Percentiles rank a stretch among this genome's conserved stretches.
Evolutionary conservation across 352 stramenopile species (phyloP).

Genomic region (Globisporangium spinosum): DNA sequence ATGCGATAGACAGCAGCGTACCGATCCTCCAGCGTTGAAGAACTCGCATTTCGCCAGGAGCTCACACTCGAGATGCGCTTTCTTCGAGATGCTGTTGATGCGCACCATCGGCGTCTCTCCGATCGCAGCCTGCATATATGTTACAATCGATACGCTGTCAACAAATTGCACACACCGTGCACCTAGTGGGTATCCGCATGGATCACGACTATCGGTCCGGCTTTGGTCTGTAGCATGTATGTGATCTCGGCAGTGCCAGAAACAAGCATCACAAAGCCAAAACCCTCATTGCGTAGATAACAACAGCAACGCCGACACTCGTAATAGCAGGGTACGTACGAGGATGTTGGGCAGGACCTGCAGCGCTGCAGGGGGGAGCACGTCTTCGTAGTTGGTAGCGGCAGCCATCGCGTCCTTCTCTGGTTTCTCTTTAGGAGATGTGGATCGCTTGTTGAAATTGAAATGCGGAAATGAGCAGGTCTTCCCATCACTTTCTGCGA

Average conservation of each 20-base stretch:
- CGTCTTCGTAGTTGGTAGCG: constrained; percentile 17
- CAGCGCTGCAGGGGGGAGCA: constrained; percentile 36
- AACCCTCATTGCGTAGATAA: neutral
- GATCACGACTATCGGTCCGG: neutral
- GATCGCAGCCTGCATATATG: constrained; percentile 28
- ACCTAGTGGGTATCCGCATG: neutral
- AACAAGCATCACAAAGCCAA: no score
- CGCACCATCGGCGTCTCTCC: constrained; percentile 93
- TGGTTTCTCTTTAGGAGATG: neutral
- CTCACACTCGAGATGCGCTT: constrained; percentile 81
- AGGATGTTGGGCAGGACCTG: constrained; percentile 64
- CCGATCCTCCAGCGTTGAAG: constrained; percentile 90
- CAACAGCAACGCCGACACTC: neutral
- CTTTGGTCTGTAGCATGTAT: neutral
- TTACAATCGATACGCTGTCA: neutral
- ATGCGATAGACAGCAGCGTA: neutral
- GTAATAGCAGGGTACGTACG: constrained; percentile 19
- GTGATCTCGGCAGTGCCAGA: no score
- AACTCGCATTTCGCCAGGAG: constrained; percentile 94
- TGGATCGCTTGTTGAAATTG: neutral
- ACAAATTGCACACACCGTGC: neutral
- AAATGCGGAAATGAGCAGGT: neutral
- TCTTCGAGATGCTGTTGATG: constrained; percentile 84
- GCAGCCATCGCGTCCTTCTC: constrained; percentile 9
- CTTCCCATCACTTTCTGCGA: neutral